phyloP scores from a whole-genome alignment of 352 stramenopile genomes.

The Phytophthora colocasiae region DNA sequence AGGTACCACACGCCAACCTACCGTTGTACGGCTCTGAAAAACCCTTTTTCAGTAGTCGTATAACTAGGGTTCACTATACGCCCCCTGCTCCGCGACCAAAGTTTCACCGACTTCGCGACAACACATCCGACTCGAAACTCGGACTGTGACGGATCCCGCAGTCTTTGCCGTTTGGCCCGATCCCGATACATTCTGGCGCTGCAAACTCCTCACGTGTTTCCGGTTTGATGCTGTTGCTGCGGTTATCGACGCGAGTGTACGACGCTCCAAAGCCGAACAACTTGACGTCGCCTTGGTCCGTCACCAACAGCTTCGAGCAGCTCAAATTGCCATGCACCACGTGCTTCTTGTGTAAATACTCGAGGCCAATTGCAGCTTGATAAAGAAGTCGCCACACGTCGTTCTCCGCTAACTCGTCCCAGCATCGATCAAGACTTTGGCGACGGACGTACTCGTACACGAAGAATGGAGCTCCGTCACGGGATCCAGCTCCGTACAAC shows the following conservation, averaged over 20 bases:
- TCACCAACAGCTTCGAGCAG: conserved; percentile 46
- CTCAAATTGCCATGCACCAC: conserved; percentile 49
- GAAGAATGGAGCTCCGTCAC: conserved; percentile 36
- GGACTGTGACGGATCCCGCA: neutral
- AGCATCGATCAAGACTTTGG: conserved; percentile 32
- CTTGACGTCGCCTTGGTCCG: conserved; percentile 30
- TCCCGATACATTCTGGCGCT: conserved; percentile 33
- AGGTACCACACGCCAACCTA: too few species aligned
- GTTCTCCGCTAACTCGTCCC: conserved; percentile 13
- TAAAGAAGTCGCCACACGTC: conserved; percentile 14
- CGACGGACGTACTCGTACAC: conserved; percentile 36
- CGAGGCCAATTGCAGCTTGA: conserved; percentile 8
- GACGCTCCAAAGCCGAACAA: conserved; percentile 44
- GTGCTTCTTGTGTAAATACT: conserved; percentile 17
- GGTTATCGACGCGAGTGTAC: conserved; percentile 34
- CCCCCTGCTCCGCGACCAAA: too few species aligned
- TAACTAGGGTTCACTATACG: too few species aligned
- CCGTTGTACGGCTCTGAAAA: too few species aligned
- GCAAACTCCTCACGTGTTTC: conserved; percentile 28
- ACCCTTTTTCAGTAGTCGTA: too few species aligned
- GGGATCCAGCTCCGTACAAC: conserved; percentile 31
- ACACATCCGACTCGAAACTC: conserved; percentile 42
- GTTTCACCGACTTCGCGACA: too few species aligned
- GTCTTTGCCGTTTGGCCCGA: conserved; percentile 7
- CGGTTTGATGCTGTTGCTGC: conserved; percentile 24